Evolutionary conservation across 2,329 filamentous ascomycete genomes (phyloP).

Genomic region (Calonectria hawksworthii): DNA sequence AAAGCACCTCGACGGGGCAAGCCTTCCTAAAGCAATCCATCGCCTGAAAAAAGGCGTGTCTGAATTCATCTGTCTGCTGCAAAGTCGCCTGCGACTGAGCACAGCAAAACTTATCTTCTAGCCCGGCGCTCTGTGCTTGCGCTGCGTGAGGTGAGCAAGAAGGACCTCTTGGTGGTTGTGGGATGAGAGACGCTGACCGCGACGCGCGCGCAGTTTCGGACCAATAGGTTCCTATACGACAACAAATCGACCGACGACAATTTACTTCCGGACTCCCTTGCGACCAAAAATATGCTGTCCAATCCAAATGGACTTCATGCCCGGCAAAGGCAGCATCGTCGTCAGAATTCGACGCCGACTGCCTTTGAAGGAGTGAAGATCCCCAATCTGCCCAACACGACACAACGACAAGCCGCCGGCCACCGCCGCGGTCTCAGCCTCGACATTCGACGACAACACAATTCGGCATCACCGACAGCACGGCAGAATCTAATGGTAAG

Average conservation of each 20-base stretch:
- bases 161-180: neutral
- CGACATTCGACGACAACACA: conserved; percentile 76
- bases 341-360: conserved; percentile 88
- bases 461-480: conserved; percentile 43
- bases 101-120: conserved; percentile 58
- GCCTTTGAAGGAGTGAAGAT: conserved; percentile 82
- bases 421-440: conserved; percentile 90
- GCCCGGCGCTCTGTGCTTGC: conserved; percentile 87
- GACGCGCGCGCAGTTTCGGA: conserved; percentile 56
- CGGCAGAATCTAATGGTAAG: conserved; percentile 61
- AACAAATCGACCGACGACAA: conserved; percentile 66
- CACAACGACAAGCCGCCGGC: conserved; percentile 59
- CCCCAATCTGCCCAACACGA: conserved; percentile 71
- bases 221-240: conserved; percentile 64
- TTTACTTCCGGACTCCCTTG: conserved; percentile 75
- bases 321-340: conserved; percentile 72
- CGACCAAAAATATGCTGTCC: conserved; percentile 82
- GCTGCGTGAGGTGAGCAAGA: conserved; percentile 79
- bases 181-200: conserved; percentile 17
- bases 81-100: conserved; percentile 64
- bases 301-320: conserved; percentile 80
- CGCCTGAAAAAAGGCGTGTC: conserved; percentile 52
- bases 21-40: conserved; percentile 35
- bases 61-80: conserved; percentile 37
- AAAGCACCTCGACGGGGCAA: conserved; percentile 34